Evolutionary conservation across 2,329 filamentous ascomycete genomes (phyloP).

Genomic region (Coniochaeta prunicola): DNA sequence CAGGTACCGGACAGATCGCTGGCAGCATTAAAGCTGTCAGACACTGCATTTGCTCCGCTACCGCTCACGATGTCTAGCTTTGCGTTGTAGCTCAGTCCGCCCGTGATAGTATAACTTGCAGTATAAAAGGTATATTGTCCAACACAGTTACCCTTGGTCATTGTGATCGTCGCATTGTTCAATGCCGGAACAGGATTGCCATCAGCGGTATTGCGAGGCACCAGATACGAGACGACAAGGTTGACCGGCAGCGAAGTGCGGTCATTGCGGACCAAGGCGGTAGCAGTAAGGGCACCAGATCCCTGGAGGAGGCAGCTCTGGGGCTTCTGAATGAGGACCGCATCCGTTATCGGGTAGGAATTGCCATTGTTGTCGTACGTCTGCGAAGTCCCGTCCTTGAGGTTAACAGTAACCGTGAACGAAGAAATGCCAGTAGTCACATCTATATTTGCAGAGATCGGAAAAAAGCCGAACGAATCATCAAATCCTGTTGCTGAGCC

Average conservation of each 20-base stretch:
- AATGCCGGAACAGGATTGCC: slow-evolving; percentile 35
- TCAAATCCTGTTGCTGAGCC: slow-evolving; percentile 50
- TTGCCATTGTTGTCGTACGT: slow-evolving; percentile 50
- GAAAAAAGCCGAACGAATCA: slow-evolving; percentile 50
- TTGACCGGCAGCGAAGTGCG: slow-evolving; percentile 30
- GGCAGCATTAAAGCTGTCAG: slow-evolving; percentile 42
- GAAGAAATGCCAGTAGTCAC: slow-evolving; percentile 54
- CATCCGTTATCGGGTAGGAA: slow-evolving; percentile 47
- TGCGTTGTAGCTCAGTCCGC: slow-evolving; percentile 35
- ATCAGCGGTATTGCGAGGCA: slow-evolving; percentile 21
- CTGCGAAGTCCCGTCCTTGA: slow-evolving; percentile 36
- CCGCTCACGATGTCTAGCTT: slow-evolving; percentile 38
- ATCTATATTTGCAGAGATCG: slow-evolving; percentile 42
- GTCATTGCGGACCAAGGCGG: slow-evolving; percentile 43
- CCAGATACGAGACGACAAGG: slow-evolving; percentile 36
- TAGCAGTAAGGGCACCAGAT: slow-evolving; percentile 33
- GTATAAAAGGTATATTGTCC: slow-evolving; percentile 43
- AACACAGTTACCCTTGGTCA: slow-evolving; percentile 35
- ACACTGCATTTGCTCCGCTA: slow-evolving; percentile 21
- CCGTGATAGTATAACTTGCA: slow-evolving; percentile 33
- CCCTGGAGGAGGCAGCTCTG: slow-evolving; percentile 47
- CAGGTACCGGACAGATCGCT: slow-evolving; percentile 37
- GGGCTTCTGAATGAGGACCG: slow-evolving; percentile 44
- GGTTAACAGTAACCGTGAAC: slow-evolving; percentile 46
- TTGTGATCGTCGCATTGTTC: slow-evolving; percentile 26